Percentiles rank a stretch among this genome's conserved stretches.
These are phyloP conservation scores for Paxillus rubicundulus DNA, from an alignment of 768 basidiomycete species.

Conservation along the genomic window DNA sequence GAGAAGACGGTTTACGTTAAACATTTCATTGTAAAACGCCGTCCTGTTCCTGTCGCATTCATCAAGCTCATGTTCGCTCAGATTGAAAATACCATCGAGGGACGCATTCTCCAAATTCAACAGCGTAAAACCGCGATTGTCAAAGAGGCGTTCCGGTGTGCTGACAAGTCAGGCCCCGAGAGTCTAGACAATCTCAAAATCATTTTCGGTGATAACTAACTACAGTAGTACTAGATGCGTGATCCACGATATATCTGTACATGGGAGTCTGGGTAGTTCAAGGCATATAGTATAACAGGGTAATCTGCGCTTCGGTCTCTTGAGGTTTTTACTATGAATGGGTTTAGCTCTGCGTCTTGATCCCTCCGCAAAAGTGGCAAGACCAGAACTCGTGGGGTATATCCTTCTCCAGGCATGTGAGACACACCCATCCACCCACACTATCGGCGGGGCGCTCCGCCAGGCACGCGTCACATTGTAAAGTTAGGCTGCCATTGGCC, in stretches of 20 bases:
- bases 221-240: not conserved
- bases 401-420: constrained; percentile 57
- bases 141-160: constrained; percentile 76
- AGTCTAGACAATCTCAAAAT: constrained; percentile 74
- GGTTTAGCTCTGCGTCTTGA: constrained; percentile 45
- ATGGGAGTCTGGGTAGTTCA: not conserved
- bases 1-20: constrained; percentile 80
- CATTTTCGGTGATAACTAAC: constrained; percentile 6
- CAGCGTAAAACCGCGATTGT: constrained; percentile 85
- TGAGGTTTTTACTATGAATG: no score
- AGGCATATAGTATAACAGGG: not conserved
- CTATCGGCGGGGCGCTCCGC: constrained; percentile 36
- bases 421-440: constrained; percentile 59
- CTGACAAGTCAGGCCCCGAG: constrained; percentile 47
- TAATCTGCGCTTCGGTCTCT: not conserved
- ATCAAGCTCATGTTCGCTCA: constrained; percentile 24
- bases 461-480: constrained; percentile 64
- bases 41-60: not conserved
- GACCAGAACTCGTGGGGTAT: constrained; percentile 71
- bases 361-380: constrained; percentile 67
- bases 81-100: constrained; percentile 76
- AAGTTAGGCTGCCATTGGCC: constrained; percentile 45
- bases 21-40: constrained; percentile 68
- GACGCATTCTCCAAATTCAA: constrained; percentile 78
- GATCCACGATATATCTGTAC: not conserved